Percentiles rank a stretch among this genome's conserved stretches.
Evolutionary conservation across 1,284 basidiomycete genomes (phyloP).

Genomic region (Melampsora americana): DNA sequence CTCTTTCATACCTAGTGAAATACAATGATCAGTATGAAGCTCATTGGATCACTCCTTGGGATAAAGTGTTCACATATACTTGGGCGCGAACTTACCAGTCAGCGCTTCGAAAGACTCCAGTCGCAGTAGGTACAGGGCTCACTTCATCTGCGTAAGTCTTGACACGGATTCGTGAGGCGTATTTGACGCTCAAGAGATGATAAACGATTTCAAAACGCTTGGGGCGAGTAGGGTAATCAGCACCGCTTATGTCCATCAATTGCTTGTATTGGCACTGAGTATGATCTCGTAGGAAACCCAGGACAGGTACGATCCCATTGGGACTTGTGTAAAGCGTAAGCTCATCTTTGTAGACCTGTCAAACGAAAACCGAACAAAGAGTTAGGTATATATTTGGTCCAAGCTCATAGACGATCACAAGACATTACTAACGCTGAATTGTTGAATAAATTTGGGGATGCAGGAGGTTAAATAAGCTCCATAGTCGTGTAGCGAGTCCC

Average conservation of each 20-base stretch:
- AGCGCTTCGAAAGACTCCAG: slow-evolving; percentile 78
- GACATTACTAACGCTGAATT: slow-evolving; percentile 65
- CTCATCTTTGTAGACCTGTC: slow-evolving; percentile 85
- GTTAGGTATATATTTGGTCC: not conserved
- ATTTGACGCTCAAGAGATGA: slow-evolving; percentile 78
- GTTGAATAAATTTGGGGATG: slow-evolving; percentile 90
- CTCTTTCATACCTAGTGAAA: slow-evolving; percentile 70
- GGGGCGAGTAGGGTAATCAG: slow-evolving; percentile 87
- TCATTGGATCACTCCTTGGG: not conserved
- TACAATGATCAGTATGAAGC: slow-evolving; percentile 1
- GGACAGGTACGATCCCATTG: slow-evolving; percentile 73
- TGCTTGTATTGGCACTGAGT: slow-evolving; percentile 91
- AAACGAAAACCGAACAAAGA: not conserved
- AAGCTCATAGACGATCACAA: not conserved
- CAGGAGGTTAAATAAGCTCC: slow-evolving; percentile 70
- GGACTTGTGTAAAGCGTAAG: slow-evolving; percentile 85
- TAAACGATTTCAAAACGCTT: slow-evolving; percentile 98
- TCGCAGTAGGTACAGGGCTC: slow-evolving; percentile 83
- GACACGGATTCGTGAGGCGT: slow-evolving; percentile 75
- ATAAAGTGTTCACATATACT: not conserved
- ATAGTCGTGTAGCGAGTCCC: slow-evolving; percentile 40
- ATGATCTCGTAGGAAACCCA: slow-evolving; percentile 95
- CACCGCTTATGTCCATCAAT: slow-evolving; percentile 89
- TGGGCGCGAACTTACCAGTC: slow-evolving; percentile 65
- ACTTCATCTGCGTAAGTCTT: slow-evolving; percentile 97